Conservation (phyloP, 371 early-diverging fungal species). For the Syncephalastrum sp. region DNA sequence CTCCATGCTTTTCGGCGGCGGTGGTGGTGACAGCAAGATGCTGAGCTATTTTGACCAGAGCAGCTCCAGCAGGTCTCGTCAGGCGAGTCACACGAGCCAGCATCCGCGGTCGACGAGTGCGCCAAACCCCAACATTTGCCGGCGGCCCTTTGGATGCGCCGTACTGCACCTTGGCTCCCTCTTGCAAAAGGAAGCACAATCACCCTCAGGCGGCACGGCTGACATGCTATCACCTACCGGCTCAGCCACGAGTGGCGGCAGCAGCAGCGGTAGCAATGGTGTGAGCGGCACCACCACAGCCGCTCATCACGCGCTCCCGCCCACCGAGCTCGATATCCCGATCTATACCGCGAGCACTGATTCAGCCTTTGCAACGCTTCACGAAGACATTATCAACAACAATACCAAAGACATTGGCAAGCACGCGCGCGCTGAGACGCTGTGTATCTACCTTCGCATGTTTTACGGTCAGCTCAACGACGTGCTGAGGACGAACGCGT, state of each 20-base stretch:
- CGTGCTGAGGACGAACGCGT: conserved; percentile 48
- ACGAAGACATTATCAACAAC: conserved; percentile 60
- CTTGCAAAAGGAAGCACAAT: conserved; percentile 22
- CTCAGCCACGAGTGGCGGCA: neutral
- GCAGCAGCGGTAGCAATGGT: conserved; percentile 4
- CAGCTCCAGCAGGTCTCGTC: conserved; percentile 4
- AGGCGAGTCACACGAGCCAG: neutral
- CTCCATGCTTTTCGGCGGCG: conserved; percentile 25
- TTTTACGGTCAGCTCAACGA: conserved; percentile 50
- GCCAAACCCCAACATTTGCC: conserved; percentile 15
- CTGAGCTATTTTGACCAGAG: conserved; percentile 12
- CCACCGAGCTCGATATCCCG: conserved; percentile 51
- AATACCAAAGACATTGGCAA: conserved; percentile 49
- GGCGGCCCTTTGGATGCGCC: conserved; percentile 71
- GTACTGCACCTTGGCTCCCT: conserved; percentile 52
- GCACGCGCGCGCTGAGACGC: conserved; percentile 49
- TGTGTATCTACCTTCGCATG: conserved; percentile 53
- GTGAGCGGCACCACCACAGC: conserved; percentile 4
- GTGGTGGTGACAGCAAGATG: conserved; percentile 15
- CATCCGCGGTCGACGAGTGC: conserved; percentile 11
- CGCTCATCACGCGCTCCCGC: conserved; percentile 7
- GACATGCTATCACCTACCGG: conserved; percentile 9
- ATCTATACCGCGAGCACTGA: conserved; percentile 60
- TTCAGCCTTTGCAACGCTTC: conserved; percentile 50
- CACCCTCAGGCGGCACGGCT: conserved; percentile 5